These are phyloP conservation scores for Friedmanniomyces endolithicus DNA, from an alignment of 495 filamentous ascomycete genomes.

Conservation along the genomic window DNA sequence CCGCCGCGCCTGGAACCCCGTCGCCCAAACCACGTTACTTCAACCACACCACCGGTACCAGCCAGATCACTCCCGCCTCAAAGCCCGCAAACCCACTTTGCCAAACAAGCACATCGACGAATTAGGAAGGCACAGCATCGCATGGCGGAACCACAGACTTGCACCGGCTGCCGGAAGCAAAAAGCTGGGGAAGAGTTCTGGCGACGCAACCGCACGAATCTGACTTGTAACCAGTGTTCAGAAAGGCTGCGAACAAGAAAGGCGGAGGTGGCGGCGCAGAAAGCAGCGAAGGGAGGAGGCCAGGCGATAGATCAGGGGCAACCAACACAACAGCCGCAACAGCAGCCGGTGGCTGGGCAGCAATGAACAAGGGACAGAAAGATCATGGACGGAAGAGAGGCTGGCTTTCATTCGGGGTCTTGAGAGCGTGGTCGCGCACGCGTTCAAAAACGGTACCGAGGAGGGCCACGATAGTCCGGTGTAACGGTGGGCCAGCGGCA, in stretches of 20 bases:
- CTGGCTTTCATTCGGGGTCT: no score
- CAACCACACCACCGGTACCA: not conserved
- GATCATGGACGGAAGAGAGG: no score
- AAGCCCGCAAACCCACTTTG: not conserved
- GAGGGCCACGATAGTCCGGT: no score
- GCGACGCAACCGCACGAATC: not conserved
- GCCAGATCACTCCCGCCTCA: not conserved
- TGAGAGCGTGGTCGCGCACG: no score
- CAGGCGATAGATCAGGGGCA: no score
- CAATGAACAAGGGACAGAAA: no score
- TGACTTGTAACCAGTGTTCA: conserved; percentile 7
- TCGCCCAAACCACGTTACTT: no score
- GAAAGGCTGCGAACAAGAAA: conserved; percentile 1
- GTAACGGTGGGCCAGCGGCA: no score
- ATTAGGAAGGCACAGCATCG: conserved; percentile 1
- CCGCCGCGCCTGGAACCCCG: no score
- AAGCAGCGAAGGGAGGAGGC: not conserved
- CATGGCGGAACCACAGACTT: conserved; percentile 1
- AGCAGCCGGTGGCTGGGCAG: not conserved
- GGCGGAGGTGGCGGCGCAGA: not conserved
- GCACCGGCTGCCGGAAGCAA: conserved; percentile 8
- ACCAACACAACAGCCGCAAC: not conserved
- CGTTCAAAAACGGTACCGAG: no score
- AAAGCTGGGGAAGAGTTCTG: conserved; percentile 1
- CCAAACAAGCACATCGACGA: not conserved